Conservation (phyloP, 2,329 filamentous ascomycete species). For the Cladosporium colombiae region DNA sequence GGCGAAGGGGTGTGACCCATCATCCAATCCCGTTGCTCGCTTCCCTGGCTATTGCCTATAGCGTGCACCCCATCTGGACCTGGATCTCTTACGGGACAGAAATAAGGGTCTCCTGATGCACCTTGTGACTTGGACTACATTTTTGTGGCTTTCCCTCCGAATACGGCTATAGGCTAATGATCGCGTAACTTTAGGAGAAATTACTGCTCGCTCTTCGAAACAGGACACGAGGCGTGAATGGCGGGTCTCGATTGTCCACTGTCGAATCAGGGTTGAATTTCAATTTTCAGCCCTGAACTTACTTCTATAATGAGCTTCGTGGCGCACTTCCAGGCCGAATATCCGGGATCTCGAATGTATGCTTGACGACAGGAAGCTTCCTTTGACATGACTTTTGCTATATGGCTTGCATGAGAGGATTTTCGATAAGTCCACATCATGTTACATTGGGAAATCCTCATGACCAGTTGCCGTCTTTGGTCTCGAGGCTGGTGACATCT, state of each 20-base stretch:
- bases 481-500: not conserved
- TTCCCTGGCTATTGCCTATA: constrained; percentile 10
- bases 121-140: not conserved
- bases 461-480: not conserved
- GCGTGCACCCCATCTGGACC: not conserved
- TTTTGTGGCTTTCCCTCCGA: not conserved
- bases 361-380: constrained; percentile 12
- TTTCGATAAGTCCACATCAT: constrained; percentile 5
- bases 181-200: constrained; percentile 9
- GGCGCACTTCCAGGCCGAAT: constrained; percentile 11
- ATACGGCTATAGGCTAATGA: not conserved
- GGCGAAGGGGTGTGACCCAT: not conserved
- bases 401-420: constrained; percentile 5
- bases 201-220: constrained; percentile 5
- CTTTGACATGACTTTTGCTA: not conserved
- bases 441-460: not conserved
- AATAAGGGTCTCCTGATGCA: not conserved
- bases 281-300: constrained; percentile 2
- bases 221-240: not conserved
- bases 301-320: constrained; percentile 12
- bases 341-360: not conserved
- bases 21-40: constrained; percentile 4
- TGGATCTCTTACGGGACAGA: not conserved
- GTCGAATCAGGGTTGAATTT: not conserved
- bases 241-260: not conserved